Conservation (phyloP, 257 asterid species). For the Phtheirospermum japonicum region DNA sequence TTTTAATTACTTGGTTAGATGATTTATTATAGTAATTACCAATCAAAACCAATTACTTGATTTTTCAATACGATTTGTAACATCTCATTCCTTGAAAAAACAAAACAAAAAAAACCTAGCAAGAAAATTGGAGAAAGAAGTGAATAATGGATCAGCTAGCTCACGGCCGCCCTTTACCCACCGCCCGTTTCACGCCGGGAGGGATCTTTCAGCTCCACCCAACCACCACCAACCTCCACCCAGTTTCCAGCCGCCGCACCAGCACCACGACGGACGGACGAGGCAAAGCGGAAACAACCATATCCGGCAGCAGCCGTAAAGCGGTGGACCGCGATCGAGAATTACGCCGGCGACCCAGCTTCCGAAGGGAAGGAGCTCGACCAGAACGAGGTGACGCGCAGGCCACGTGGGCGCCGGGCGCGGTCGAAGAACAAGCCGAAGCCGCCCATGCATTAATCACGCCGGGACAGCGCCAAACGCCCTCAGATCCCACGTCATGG, state of each 20-base stretch:
- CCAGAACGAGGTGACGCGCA: constrained; percentile 38
- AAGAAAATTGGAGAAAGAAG: too few relatives aligned
- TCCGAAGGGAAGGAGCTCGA: constrained; percentile 37
- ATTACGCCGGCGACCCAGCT: constrained; percentile 18
- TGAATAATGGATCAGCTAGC: constrained; percentile 67
- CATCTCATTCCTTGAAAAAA: too few relatives aligned
- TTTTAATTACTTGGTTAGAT: too few relatives aligned
- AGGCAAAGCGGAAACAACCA: constrained; percentile 50
- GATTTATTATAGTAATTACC: too few relatives aligned
- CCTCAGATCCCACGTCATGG: constrained; percentile 81
- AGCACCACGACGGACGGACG: constrained; percentile 46
- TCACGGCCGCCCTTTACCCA: constrained; percentile 78
- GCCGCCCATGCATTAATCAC: constrained; percentile 91
- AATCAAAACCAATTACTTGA: too few relatives aligned
- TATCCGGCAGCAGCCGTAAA: constrained; percentile 31
- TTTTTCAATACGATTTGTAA: too few relatives aligned
- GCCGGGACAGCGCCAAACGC: constrained; percentile 89
- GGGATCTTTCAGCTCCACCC: constrained; percentile 84
- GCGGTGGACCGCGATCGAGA: constrained; percentile 54
- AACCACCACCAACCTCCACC: constrained; percentile 33
- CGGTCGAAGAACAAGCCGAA: constrained; percentile 87
- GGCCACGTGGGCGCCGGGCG: constrained; percentile 85
- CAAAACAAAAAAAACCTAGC: too few relatives aligned
- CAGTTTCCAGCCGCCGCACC: constrained; percentile 43
- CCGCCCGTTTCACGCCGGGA: constrained; percentile 66